Conservation (phyloP, 78 protist species). For the Planoprotostelium fungivorum region DNA sequence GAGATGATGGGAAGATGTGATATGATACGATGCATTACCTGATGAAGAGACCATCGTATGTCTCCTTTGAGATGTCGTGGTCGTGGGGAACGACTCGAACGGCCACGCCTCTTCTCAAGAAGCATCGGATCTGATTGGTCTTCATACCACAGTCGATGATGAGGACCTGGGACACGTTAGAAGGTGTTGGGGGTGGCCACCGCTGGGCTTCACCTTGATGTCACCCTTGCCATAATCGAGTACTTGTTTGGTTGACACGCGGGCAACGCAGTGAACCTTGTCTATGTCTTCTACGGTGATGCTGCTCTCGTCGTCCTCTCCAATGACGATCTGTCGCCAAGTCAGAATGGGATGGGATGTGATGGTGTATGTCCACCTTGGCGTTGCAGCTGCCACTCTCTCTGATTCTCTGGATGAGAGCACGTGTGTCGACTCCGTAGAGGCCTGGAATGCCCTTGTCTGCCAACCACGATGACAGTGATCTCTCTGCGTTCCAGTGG, state of each 20-base stretch:
- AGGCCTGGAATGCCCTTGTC: slow-evolving; percentile 86
- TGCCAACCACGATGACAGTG: slow-evolving; percentile 86
- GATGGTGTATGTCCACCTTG: slow-evolving; percentile 64
- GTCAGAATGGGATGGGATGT: not conserved
- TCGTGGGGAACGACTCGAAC: slow-evolving; percentile 95
- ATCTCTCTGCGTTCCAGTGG: slow-evolving; percentile 88
- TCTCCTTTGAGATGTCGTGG: slow-evolving; percentile 65
- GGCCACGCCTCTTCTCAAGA: slow-evolving; percentile 75
- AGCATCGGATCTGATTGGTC: slow-evolving; percentile 81
- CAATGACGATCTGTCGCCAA: not conserved
- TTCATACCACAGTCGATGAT: slow-evolving; percentile 96
- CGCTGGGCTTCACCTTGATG: not conserved
- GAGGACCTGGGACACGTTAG: slow-evolving; percentile 53
- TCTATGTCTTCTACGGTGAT: slow-evolving; percentile 70
- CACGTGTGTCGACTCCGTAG: slow-evolving; percentile 92
- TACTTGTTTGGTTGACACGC: slow-evolving; percentile 50
- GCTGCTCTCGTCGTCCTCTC: slow-evolving; percentile 61
- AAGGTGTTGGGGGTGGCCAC: slow-evolving; percentile 4
- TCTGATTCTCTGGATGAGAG: slow-evolving; percentile 85
- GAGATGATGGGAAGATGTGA: not conserved
- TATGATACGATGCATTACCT: not conserved
- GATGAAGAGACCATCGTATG: slow-evolving; percentile 88
- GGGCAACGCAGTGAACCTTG: slow-evolving; percentile 33
- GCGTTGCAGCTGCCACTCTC: slow-evolving; percentile 86
- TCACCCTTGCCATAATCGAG: slow-evolving; percentile 18